phyloP scores from a whole-genome alignment of 202 grass and related monocot genomes.

The Panicum virgatum region DNA sequence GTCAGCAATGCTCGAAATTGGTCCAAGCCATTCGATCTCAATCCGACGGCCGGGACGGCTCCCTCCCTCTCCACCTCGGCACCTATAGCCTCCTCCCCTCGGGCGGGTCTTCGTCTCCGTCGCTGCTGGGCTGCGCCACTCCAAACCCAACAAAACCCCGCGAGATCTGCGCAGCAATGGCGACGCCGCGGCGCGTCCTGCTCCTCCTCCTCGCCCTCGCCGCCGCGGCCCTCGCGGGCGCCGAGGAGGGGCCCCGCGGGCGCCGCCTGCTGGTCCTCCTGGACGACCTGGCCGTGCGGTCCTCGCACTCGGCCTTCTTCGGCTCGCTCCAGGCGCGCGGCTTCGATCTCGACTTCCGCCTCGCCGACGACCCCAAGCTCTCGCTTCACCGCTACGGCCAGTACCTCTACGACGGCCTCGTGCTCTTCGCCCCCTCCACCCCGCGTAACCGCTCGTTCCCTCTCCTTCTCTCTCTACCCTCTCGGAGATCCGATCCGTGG shows the following conservation, averaged over 20 bases:
- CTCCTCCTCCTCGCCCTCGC: conserved; percentile 8
- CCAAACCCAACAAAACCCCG: conserved; percentile 32
- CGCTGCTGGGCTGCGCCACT: neutral
- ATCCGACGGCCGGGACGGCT: neutral
- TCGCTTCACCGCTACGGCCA: conserved; percentile 90
- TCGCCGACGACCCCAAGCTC: conserved; percentile 84
- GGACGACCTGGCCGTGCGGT: conserved; percentile 85
- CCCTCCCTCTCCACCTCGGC: neutral
- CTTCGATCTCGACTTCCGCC: conserved; percentile 89
- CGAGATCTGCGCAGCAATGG: conserved; percentile 74
- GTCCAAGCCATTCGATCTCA: neutral
- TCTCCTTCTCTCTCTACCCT: neutral
- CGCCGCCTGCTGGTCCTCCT: conserved; percentile 81
- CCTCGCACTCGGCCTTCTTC: conserved; percentile 93
- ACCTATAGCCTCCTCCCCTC: neutral
- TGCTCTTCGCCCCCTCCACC: conserved; percentile 81
- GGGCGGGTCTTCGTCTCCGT: conserved; percentile 34
- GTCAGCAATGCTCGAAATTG: neutral
- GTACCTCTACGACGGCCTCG: conserved; percentile 95
- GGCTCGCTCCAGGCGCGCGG: conserved; percentile 75
- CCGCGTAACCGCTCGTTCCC: conserved; percentile 49
- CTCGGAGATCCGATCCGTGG: conserved; percentile 39
- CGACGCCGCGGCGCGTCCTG: conserved; percentile 37
- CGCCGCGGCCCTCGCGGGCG: conserved; percentile 26
- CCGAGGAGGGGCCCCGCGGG: conserved; percentile 54